Conservation (phyloP, 2,329 filamentous ascomycete genomes). For the Ciborinia camelliae region DNA sequence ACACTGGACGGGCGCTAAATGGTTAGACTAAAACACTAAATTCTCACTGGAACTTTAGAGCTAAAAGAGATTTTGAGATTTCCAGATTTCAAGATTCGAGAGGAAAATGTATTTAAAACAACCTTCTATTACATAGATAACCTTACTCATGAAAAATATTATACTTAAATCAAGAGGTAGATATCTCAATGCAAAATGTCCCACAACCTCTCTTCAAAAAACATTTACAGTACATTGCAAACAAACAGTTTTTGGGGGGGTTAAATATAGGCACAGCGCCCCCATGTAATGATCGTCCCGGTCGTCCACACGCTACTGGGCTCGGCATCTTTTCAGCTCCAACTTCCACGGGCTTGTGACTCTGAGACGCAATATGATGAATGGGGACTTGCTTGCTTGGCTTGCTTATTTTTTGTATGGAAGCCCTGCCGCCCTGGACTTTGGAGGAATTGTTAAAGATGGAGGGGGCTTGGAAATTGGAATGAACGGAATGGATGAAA, state of each 20-base stretch:
- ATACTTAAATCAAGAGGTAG: too few species aligned
- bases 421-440: too few species aligned
- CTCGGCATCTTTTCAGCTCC: constrained; percentile 1
- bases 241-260: too few species aligned
- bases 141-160: too few species aligned
- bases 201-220: too few species aligned
- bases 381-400: background rate
- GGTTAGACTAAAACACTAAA: background rate
- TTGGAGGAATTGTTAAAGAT: too few species aligned
- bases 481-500: background rate
- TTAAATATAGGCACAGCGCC: background rate
- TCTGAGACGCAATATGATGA: background rate
- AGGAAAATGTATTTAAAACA: too few species aligned
- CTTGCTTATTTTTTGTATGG: too few species aligned
- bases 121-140: too few species aligned
- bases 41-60: background rate
- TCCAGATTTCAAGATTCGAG: background rate
- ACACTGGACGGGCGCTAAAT: background rate
- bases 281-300: background rate
- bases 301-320: background rate
- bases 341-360: too few species aligned
- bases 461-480: background rate
- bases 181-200: too few species aligned
- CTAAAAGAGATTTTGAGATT: background rate
- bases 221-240: too few species aligned